Conservation (phyloP, 148 eudicot genomes). For the Cornus controversa region DNA sequence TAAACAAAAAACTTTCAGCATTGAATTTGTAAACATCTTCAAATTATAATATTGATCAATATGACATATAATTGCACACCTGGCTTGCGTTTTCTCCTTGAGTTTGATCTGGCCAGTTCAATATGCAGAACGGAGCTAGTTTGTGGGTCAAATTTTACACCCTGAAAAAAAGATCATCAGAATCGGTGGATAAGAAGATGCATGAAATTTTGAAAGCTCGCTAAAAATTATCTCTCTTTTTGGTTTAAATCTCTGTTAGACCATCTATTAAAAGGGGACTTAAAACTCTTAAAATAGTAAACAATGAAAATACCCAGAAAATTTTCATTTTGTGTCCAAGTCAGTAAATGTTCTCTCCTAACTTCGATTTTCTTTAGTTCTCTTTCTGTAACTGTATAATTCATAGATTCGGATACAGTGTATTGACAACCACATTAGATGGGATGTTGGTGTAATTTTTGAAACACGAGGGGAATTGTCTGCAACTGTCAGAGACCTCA, state of each 20-base stretch:
- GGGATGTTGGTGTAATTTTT: no score
- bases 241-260: background rate
- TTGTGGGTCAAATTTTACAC: slow-evolving; percentile 84
- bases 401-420: no score
- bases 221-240: background rate
- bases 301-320: background rate
- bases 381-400: no score
- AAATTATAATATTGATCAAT: background rate
- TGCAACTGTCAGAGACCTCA: no score
- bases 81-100: slow-evolving; percentile 65
- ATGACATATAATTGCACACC: slow-evolving; percentile 35
- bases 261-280: background rate
- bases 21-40: background rate
- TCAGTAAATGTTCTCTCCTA: no score
- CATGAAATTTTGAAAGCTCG: background rate
- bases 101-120: slow-evolving; percentile 91
- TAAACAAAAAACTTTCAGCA: background rate
- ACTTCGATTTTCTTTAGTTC: no score
- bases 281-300: background rate
- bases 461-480: no score
- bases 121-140: slow-evolving; percentile 69
- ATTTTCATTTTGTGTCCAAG: no score
- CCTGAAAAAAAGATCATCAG: slow-evolving; percentile 45
- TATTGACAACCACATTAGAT: no score
- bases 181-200: background rate